Evolutionary conservation across 176 grass and related monocot species (phyloP), one percentile per base, ranked within the genome.

Genomic region (Hyparrhenia diplandra): DNA sequence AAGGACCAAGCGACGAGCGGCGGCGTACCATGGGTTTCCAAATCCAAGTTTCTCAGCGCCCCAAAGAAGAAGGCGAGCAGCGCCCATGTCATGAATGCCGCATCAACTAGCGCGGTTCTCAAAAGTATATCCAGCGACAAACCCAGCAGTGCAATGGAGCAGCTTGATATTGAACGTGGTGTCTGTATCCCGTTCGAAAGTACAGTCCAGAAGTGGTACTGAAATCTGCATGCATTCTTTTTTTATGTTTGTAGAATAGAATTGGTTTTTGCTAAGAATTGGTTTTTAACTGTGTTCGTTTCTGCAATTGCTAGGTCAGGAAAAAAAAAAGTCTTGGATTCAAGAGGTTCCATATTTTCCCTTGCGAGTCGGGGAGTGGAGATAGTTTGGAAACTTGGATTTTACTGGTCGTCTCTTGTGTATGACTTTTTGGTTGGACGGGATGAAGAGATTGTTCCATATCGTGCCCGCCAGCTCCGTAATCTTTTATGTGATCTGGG

Each of bases 101-200:
- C 82, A 16, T 75, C 90, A 17, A 83, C 90, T 1, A 30, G 80
- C 4, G 9, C 82, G 49, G 16, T 20, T 77, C 18, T 73, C 6
- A 88, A 82, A 72, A 88, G 74, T 37, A 59, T 61, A 85, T 37
- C 37, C 17, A 79, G 51, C 13, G 62, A 83, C 23, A 86, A 84
- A 40, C 81, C 78, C 40, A 94, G 45, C 78, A 98, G 90, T 74
- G 96, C 96, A 40, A 43, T 98, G 80, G 96, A 98, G 66, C 96
- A 95, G 75, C 96, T 98, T 79, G 96, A 98, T 81, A 95, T 98
- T 6, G 96, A 98, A 79, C 96, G 92, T 37, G 96, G 96, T 1
- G 96, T 98, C 31, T 98, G 96, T 75, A 85, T 95, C 3, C 96
- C 96, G 14, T 98, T 95, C 84, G 92, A 20, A 95, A 98, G 63